These are phyloP conservation scores for Monilinia aucupariae DNA, from an alignment of 2,329 filamentous ascomycete species.

Conservation along the genomic window DNA sequence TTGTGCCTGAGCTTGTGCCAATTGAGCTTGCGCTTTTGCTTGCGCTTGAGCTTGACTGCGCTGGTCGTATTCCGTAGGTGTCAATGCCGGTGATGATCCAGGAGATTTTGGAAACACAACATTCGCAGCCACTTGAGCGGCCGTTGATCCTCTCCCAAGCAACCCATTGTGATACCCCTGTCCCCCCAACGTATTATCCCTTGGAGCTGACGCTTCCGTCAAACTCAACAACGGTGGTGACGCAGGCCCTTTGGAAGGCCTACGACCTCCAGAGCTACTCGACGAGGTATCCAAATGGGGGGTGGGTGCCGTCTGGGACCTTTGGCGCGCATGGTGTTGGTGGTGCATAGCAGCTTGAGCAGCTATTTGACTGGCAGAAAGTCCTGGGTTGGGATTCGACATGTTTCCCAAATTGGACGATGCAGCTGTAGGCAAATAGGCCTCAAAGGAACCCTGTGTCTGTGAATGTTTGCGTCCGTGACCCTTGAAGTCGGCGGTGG, in stretches of 20 bases:
- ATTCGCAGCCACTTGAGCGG: slow-evolving; percentile 67
- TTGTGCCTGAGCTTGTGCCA: not conserved
- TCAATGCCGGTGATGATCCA: slow-evolving; percentile 31
- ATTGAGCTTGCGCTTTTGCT: not conserved
- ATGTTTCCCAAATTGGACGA: slow-evolving; percentile 36
- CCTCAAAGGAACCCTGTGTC: slow-evolving; percentile 72
- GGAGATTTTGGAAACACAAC: slow-evolving; percentile 59
- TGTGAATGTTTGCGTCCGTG: slow-evolving; percentile 64
- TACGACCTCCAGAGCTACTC: slow-evolving; percentile 25
- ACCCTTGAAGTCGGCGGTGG: slow-evolving; percentile 35
- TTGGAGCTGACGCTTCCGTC: slow-evolving; percentile 59
- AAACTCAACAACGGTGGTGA: slow-evolving; percentile 59
- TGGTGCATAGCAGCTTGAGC: slow-evolving; percentile 71
- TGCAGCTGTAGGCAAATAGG: slow-evolving; percentile 57
- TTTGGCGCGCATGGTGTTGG: slow-evolving; percentile 51
- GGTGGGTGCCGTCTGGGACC: slow-evolving; percentile 67
- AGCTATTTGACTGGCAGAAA: slow-evolving; percentile 70
- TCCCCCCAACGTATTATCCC: slow-evolving; percentile 49
- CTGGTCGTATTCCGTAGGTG: slow-evolving; percentile 36
- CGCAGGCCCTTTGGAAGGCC: slow-evolving; percentile 42
- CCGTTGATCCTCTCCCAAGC: slow-evolving; percentile 54
- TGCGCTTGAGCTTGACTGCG: slow-evolving; percentile 9
- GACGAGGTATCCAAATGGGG: slow-evolving; percentile 34
- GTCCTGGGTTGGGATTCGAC: slow-evolving; percentile 35
- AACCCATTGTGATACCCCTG: slow-evolving; percentile 55